Percentiles rank a stretch among this genome's conserved stretches.
phyloP scores from a whole-genome alignment of 2,329 filamentous ascomycete genomes.

The Penicillium sclerotiorum region DNA sequence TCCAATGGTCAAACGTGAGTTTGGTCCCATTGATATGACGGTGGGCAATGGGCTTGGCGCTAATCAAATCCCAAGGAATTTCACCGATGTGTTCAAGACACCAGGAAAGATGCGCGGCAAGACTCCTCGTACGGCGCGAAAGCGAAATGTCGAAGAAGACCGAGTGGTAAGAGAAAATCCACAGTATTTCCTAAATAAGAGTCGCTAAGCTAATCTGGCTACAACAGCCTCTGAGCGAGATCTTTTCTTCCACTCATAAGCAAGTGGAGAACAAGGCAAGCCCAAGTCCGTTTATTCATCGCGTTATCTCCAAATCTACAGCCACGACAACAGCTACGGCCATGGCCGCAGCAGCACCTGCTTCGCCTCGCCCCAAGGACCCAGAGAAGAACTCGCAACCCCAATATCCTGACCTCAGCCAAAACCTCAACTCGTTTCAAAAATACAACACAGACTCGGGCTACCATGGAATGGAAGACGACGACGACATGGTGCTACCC shows the following conservation, averaged over 20 bases:
- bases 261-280: constrained; percentile 36
- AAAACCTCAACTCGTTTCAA: constrained; percentile 42
- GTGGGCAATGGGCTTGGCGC: constrained; percentile 18
- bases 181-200: constrained; percentile 8
- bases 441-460: constrained; percentile 50
- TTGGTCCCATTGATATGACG: constrained; percentile 14
- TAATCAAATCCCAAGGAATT: constrained; percentile 64
- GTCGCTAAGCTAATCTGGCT: constrained; percentile 8
- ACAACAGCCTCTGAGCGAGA: constrained; percentile 50
- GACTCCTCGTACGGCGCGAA: constrained; percentile 50
- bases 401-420: constrained; percentile 32
- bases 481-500: constrained; percentile 42
- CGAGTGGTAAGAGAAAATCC: constrained; percentile 44
- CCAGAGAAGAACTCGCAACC: constrained; percentile 26
- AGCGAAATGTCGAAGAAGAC: constrained; percentile 45
- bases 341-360: constrained; percentile 13
- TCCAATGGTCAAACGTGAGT: constrained; percentile 82
- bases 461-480: constrained; percentile 50
- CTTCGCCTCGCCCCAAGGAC: constrained; percentile 23
- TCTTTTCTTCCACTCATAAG: constrained; percentile 48
- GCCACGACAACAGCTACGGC: constrained; percentile 16
- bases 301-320: constrained; percentile 36
- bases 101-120: constrained; percentile 53
- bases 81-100: constrained; percentile 89
- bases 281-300: constrained; percentile 38